Conservation (phyloP, 179 eudicot genomes). For the Beta macrorhiza region DNA sequence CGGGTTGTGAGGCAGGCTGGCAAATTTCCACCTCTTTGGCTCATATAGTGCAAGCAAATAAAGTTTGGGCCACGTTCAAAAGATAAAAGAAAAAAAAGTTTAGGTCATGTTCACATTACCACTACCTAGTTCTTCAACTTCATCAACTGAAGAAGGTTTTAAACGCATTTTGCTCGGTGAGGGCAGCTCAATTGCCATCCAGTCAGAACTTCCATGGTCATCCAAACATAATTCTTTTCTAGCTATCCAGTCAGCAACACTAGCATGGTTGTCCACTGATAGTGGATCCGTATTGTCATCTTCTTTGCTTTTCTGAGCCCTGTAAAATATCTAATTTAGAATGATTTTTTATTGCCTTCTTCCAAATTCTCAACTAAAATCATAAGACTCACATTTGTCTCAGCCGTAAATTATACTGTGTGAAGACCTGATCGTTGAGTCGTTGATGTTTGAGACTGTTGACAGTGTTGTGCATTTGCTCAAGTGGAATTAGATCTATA, state of each 20-base stretch:
- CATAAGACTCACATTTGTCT: constrained; percentile 52
- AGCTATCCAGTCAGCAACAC: constrained; percentile 62
- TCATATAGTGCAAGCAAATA: neutral
- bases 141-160: constrained; percentile 48
- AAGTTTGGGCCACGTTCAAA: neutral
- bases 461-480: constrained; percentile 54
- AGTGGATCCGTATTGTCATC: constrained; percentile 56
- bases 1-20: too few relatives aligned
- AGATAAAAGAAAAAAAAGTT: neutral
- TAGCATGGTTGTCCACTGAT: constrained; percentile 43
- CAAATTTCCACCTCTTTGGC: too few relatives aligned
- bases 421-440: constrained; percentile 66
- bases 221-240: constrained; percentile 50
- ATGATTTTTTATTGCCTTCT: neutral
- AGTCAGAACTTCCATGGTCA: constrained; percentile 55
- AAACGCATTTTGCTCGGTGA: constrained; percentile 42
- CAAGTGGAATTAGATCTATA: constrained; percentile 46
- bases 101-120: constrained; percentile 39
- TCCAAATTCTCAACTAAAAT: neutral
- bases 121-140: constrained; percentile 57
- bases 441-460: constrained; percentile 81
- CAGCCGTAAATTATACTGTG: constrained; percentile 68
- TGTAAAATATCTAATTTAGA: constrained; percentile 25
- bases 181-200: constrained; percentile 71
- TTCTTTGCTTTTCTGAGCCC: constrained; percentile 54